Base-by-base conservation (phyloP, 805 yeast genomes). In the Candida cerambycidarum region DNA sequence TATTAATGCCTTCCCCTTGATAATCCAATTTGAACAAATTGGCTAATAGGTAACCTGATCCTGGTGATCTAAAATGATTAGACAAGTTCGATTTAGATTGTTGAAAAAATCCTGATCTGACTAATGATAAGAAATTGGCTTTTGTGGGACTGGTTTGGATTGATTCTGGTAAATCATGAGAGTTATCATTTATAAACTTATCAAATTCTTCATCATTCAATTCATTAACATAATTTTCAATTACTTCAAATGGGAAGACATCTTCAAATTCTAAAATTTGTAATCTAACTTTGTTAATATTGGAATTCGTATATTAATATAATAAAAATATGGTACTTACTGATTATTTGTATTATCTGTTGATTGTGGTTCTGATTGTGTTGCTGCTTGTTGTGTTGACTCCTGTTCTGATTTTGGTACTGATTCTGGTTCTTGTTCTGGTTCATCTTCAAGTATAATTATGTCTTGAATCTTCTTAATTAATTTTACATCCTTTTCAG, bases 401-500 rank as follows among this genome's bases (percentile, higher is more conserved):
- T 21, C 23, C 23, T 21, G 23, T 5, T 21, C 6, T 16, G 16
- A 9, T 36, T 25, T 25, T 8, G 39, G 34, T 40, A n/a, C 33
- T 35, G 19, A 32, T 37, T 36, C 34, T 18, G 30, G 29, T 42
- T 39, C 43, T 25, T 32, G 42, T 15, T 51, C 57, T 19, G 47
- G 56, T 34, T 54, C 55, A 4, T 60, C 65, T 11, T 57, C 73
- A 15, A 62, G 64, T 3, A 64, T 55, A 46, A 80, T 70, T 42
- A 79, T 57, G 23, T 73, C 74, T 45, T 73, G 64, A 36, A 85
- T 72, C 51, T 70, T 68, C 15, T 61, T 67, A 30, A 74, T 54
- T 29, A 82, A 65, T 35, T 69, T 71, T 47, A 62, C 54, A 58
- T 88, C 95, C 50, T 76, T 75, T 23, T 62, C 75, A 19, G 84